Percentiles rank a stretch among this genome's conserved stretches.
Conservation (phyloP, 305 asterid genomes). For the Nicotiana rustica region DNA sequence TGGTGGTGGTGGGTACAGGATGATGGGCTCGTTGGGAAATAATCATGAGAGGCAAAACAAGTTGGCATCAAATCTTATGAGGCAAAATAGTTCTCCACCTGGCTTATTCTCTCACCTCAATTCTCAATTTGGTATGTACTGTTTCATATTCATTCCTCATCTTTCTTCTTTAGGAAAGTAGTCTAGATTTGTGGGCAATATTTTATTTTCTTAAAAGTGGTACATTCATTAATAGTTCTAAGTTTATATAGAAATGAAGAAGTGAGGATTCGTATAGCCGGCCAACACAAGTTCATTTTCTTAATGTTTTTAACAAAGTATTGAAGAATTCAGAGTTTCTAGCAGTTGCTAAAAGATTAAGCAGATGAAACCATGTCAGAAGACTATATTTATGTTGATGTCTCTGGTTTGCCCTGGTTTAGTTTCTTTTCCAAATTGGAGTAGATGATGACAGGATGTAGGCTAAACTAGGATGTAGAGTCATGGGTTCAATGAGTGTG, state of each 20-base stretch:
- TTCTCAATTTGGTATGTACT: conserved; percentile 60
- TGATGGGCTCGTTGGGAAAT: conserved; percentile 43
- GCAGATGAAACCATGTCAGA: neutral
- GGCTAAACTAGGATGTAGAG: too few species aligned
- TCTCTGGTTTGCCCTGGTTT: neutral
- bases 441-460: neutral
- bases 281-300: too few species aligned
- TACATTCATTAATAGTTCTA: neutral
- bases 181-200: neutral
- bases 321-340: neutral
- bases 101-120: conserved; percentile 63
- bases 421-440: neutral
- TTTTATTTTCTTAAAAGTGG: neutral
- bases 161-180: neutral
- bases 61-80: conserved; percentile 53
- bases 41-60: conserved; percentile 63
- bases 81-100: conserved; percentile 82
- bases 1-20: conserved; percentile 49
- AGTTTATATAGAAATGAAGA: too few species aligned
- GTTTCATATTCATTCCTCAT: conserved; percentile 1
- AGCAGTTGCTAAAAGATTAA: neutral
- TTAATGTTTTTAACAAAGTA: neutral
- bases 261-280: too few species aligned
- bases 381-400: conserved; percentile 7
- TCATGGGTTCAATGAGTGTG: too few species aligned